Base-by-base conservation (phyloP, 768 basidiomycete genomes). In the Chalciporus pseudorubinellus region DNA sequence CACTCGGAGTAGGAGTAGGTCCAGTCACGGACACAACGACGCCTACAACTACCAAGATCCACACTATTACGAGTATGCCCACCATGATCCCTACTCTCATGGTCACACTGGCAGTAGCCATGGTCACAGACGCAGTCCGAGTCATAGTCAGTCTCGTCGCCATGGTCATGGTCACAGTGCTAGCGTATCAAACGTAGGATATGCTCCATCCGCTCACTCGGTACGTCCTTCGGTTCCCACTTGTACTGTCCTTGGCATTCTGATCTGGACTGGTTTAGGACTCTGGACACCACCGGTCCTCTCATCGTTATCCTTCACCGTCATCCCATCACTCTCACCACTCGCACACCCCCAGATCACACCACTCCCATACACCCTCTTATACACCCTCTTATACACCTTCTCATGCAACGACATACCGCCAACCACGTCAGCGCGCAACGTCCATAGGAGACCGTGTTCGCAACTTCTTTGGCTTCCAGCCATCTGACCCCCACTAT, bases 361-460 rank as follows among this genome's bases (percentile, higher is more conserved):
- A 58, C 24, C 43, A 33, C 13, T 59, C 63, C 3, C 59, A 55
- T 22, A 46, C 57, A 26, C 59, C 58, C 21, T 43, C 54, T 22
- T 49, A 48, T 12, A 6, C 46, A 8, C 56, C 58, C 47, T 51
- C 62, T 10, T 50, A 60, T 44, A 51, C 60, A 44, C 52, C 62
- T 41, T 36, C 24, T 34, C 38, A 54, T 29, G 26, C 36, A 31
- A 11, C 21, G 10, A 39, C 21, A 6, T 38, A 66, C 13, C 39
- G 58, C n/a, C 19, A 46, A 4, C 38, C 31, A 0, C 63, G 46
- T 20, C 53, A 57, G 28, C 61, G 64, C 10, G 21, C 64, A 20
- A 51, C 61, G 3, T 65, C 68, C 14, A 21, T 76, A 4, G 59
- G 70, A 26, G 72, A 73, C 36, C 75, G 75, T 50, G 53, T 76